These are phyloP conservation scores for Cryptosporidium viatorum DNA, from an alignment of 169 alveolate species.

Conservation along the genomic window DNA sequence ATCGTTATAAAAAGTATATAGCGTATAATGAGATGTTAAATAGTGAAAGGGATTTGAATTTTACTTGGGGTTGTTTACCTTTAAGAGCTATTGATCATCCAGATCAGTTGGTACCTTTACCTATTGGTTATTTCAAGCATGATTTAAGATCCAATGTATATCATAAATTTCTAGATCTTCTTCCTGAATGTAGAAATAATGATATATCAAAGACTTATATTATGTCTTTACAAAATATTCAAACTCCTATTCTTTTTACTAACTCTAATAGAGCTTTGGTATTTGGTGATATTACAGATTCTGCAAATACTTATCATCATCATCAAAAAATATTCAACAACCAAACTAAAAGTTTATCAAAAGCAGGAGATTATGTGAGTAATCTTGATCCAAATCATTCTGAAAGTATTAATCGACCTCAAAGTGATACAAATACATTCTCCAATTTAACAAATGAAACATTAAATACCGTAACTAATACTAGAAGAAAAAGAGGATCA, in stretches of 20 bases:
- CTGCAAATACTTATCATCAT: not conserved
- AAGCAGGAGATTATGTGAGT: not conserved
- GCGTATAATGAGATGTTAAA: constrained; percentile 13
- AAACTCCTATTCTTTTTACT: constrained; percentile 2
- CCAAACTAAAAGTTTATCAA: not conserved
- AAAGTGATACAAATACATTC: not conserved
- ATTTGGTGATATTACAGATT: not conserved
- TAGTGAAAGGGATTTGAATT: constrained; percentile 79
- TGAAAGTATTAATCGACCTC: not conserved
- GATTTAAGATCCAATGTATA: constrained; percentile 50
- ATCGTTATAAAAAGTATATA: not conserved
- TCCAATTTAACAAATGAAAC: no score
- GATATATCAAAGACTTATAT: constrained; percentile 4
- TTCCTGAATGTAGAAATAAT: constrained; percentile 17
- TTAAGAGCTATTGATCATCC: constrained; percentile 90
- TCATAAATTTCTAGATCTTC: constrained; percentile 54
- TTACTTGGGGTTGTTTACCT: constrained; percentile 91
- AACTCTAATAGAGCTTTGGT: constrained; percentile 29
- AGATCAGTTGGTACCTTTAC: constrained; percentile 87
- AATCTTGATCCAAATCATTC: not conserved
- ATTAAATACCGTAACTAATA: not conserved
- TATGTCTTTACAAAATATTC: constrained; percentile 32
- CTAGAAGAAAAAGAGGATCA: not conserved
- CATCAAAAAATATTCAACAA: not conserved
- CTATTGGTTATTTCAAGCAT: constrained; percentile 86